Conservation (phyloP, 2,329 filamentous ascomycete species). For the Oidium heveae region DNA sequence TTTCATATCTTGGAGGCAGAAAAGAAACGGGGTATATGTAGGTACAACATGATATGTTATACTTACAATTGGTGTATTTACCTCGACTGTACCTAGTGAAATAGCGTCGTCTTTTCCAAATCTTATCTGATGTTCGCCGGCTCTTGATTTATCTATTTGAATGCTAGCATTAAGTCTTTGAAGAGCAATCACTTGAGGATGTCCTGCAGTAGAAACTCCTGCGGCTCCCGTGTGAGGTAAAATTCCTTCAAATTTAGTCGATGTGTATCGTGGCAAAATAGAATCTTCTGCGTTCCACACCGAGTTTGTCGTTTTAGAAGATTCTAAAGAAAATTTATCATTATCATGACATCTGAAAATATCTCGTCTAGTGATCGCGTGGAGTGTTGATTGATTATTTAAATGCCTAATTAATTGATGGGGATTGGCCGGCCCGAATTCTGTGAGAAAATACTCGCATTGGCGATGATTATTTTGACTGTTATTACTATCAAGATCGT, state of each 20-base stretch:
- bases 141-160: not conserved
- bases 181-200: not conserved
- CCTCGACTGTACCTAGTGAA: not conserved
- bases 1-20: conserved; percentile 1
- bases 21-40: conserved; percentile 1
- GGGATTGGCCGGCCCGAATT: not conserved
- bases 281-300: not conserved
- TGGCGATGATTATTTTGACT: not conserved
- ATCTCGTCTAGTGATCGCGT: not conserved
- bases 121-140: not conserved
- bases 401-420: not conserved
- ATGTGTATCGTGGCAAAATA: not conserved
- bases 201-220: not conserved
- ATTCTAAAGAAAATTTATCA: not conserved
- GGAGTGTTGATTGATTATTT: not conserved
- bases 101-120: not conserved
- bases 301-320: not conserved
- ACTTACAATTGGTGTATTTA: not conserved
- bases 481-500: not conserved
- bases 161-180: not conserved
- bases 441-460: not conserved
- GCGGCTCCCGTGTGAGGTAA: not conserved
- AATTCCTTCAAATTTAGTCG: not conserved
- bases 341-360: not conserved
- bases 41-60: not conserved